phyloP scores from a whole-genome alignment of 2,329 filamentous ascomycete species.

The Fusarium scirpi region DNA sequence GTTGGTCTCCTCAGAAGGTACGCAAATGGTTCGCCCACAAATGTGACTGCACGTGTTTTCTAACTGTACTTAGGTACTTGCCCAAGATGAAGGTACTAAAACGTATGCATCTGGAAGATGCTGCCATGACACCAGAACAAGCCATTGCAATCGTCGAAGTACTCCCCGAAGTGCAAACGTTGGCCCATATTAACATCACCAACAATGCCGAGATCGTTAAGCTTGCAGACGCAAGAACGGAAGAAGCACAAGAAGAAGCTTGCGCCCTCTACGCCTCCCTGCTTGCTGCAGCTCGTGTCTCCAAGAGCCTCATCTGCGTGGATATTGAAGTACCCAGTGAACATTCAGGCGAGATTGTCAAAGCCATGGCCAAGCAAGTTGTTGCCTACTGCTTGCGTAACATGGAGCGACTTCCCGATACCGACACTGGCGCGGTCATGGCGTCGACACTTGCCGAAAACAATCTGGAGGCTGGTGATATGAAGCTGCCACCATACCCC shows the following conservation, averaged over 20 bases:
- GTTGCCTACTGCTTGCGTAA: conserved; percentile 94
- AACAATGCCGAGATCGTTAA: conserved; percentile 80
- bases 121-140: conserved; percentile 86
- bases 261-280: conserved; percentile 93
- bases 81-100: conserved; percentile 83
- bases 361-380: conserved; percentile 92
- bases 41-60: background rate
- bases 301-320: conserved; percentile 84
- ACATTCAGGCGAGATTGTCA: conserved; percentile 89
- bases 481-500: conserved; percentile 65
- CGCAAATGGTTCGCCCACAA: conserved; percentile 42
- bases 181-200: conserved; percentile 89
- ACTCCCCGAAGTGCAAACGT: conserved; percentile 81
- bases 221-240: conserved; percentile 80
- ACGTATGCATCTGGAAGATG: conserved; percentile 87
- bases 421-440: conserved; percentile 65
- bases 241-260: conserved; percentile 88
- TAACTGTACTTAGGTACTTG: conserved; percentile 68
- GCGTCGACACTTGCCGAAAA: conserved; percentile 58
- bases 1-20: conserved; percentile 80
- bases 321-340: conserved; percentile 89
- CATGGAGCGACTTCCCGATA: conserved; percentile 81
- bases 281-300: conserved; percentile 87
- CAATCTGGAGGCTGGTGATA: conserved; percentile 47
- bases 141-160: conserved; percentile 92